Base-by-base conservation (phyloP, 2,329 filamentous ascomycete genomes). In the Bipolaris bicolor region DNA sequence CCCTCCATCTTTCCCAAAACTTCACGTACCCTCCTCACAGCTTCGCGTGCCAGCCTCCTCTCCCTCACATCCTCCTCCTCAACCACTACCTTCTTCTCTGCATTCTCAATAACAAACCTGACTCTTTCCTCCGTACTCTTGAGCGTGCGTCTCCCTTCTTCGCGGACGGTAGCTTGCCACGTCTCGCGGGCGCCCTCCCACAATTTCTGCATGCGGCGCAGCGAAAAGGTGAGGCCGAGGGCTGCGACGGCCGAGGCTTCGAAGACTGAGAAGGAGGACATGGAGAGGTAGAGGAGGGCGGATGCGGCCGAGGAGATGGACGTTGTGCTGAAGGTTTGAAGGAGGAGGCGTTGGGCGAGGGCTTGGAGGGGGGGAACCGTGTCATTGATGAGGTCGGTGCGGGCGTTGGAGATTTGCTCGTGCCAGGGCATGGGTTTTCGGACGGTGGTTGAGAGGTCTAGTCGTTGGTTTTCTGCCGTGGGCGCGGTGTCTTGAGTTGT, bases 261-360 rank as follows among this genome's bases (percentile, higher is more conserved):
- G 56, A 86, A 86, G 9, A 75, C 52, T 3, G 81, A 81, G 7
- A 82, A 79, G 0, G 81, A 77, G 0, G 81, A 79, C 7, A 82
- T 68, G 15, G 84, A 85, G 16, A 85, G 62, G 69, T 84, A 86
- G 3, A 86, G 79, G 53, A 87, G 80, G 0, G 77, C 81, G 0
- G 82, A 83, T 2, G 88, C 78, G 0, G 83, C 83, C 10, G 82
- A 80, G 49, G 69, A 79, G 58, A 74, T 78, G 4, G 86, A 86
- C 0, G 90, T 90, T 0, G 91, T 91, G 50, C 87, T 89, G 0
- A 91, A 78, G 0, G 90, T 90, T 68, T 92, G 88, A 4, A 96
- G 73, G 4, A 97, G 87, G 1, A 80, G 71, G 2, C 69, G 69
- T 65, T 82, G 81, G 5, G 79, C 80, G 36, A 78, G 74, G 0